A percentile compares a stretch with the other conserved stretches of the same genome.
These are phyloP conservation scores for Cercospora zeina DNA, from an alignment of 2,329 filamentous ascomycete species.

Conservation along the genomic window DNA sequence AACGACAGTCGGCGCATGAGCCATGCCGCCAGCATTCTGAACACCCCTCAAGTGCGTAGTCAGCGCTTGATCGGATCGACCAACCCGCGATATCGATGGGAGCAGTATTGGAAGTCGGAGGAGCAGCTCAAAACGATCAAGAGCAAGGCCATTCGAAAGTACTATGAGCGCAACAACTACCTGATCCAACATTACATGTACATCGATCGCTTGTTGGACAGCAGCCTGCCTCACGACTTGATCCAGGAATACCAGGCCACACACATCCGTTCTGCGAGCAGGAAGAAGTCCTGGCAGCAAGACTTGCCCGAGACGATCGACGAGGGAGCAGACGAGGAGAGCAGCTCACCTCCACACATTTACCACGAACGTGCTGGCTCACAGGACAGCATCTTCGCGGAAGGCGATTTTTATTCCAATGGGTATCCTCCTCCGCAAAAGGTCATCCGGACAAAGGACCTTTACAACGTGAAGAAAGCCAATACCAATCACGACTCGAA, in stretches of 20 bases:
- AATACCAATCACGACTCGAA: conserved; percentile 57
- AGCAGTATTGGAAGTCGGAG: conserved; percentile 80
- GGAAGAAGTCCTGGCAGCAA: conserved; percentile 26
- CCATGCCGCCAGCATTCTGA: conserved; percentile 46
- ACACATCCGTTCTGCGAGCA: conserved; percentile 15
- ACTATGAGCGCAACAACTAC: conserved; percentile 87
- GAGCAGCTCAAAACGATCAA: conserved; percentile 70
- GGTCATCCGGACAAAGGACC: conserved; percentile 76
- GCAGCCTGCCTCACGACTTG: conserved; percentile 84
- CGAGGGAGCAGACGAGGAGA: conserved; percentile 57
- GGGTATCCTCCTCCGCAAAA: conserved; percentile 42
- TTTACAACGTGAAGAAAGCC: conserved; percentile 65
- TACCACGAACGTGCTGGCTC: conserved; percentile 31
- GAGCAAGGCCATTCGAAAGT: conserved; percentile 72
- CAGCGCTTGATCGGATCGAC: conserved; percentile 85
- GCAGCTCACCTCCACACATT: conserved; percentile 25
- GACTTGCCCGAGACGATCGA: conserved; percentile 72
- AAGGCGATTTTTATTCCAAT: conserved; percentile 30
- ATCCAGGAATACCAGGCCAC: conserved; percentile 79
- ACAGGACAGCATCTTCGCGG: conserved; percentile 28
- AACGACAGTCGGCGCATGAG: conserved; percentile 46
- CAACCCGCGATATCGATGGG: conserved; percentile 82
- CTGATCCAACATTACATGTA: conserved; percentile 90
- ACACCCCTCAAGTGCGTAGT: conserved; percentile 70
- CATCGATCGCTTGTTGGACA: conserved; percentile 87